Evolutionary conservation across 139 green algal species (phyloP).

Genomic region (Volvox africanus): DNA sequence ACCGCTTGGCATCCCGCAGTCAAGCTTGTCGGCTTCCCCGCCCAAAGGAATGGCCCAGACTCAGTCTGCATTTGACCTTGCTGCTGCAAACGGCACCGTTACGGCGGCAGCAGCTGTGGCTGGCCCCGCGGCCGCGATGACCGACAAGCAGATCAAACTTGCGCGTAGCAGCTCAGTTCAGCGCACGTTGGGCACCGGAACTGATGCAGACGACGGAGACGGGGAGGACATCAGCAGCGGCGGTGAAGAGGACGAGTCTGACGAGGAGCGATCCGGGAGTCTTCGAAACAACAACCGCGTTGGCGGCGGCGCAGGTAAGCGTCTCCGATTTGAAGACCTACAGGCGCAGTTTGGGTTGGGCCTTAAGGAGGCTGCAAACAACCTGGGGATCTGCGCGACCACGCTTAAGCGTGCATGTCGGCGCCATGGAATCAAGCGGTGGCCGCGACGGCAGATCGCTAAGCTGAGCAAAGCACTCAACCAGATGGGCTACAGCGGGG

Average conservation of each 20-base stretch:
- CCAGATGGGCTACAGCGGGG: constrained; percentile 56
- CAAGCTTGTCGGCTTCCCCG: not conserved
- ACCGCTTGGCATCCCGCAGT: not conserved
- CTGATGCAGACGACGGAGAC: constrained; percentile 16
- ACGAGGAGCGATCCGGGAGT: constrained; percentile 1
- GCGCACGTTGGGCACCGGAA: not conserved
- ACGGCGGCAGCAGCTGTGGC: constrained; percentile 1
- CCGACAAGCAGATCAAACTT: constrained; percentile 5
- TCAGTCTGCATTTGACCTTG: not conserved
- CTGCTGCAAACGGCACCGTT: not conserved
- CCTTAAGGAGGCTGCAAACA: constrained; percentile 86
- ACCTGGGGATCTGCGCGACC: constrained; percentile 92
- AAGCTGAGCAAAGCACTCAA: constrained; percentile 69
- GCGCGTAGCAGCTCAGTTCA: not conserved
- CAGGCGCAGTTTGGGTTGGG: constrained; percentile 89
- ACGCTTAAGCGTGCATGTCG: constrained; percentile 90
- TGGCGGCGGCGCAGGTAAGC: constrained; percentile 61
- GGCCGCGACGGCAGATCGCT: constrained; percentile 78
- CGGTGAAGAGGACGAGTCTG: constrained; percentile 44
- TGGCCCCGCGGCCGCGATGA: not conserved
- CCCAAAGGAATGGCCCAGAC: not conserved
- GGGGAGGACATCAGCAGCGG: constrained; percentile 45
- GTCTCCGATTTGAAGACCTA: constrained; percentile 77
- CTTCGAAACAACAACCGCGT: constrained; percentile 52
- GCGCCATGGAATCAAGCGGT: constrained; percentile 89